phyloP scores from a whole-genome alignment of 2,329 filamentous ascomycete species.

The Pyricularia grisea region DNA sequence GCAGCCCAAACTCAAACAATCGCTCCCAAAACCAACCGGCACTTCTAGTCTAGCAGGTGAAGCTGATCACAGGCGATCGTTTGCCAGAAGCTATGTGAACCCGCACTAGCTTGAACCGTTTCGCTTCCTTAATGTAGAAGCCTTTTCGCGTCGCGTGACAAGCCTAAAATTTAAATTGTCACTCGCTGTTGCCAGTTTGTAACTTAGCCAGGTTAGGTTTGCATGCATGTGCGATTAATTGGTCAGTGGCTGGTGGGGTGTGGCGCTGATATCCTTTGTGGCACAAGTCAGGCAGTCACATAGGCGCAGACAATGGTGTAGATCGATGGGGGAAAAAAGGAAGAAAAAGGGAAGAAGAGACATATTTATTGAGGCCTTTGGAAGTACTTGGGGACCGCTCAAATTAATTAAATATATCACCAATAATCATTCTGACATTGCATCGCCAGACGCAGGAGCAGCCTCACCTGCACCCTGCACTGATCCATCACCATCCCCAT shows the following conservation, averaged over 20 bases:
- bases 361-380: no score
- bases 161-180: background rate
- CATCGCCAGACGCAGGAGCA: background rate
- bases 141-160: background rate
- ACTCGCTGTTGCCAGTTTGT: background rate
- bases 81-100: background rate
- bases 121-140: background rate
- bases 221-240: background rate
- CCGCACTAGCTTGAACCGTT: background rate
- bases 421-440: background rate
- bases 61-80: background rate
- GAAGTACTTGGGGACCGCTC: no score
- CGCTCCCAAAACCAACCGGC: background rate
- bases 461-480: background rate
- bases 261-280: background rate
- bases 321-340: no score
- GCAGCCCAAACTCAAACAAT: background rate
- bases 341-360: no score
- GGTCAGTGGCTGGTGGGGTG: background rate
- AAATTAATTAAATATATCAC: background rate
- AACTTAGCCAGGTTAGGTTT: no score
- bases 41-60: background rate
- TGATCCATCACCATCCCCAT: conserved; percentile 1
- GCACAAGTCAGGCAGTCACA: background rate
- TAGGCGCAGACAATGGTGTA: background rate